These are phyloP conservation scores for Austroboletus niveus DNA, from an alignment of 1,284 basidiomycete genomes.

Conservation along the genomic window DNA sequence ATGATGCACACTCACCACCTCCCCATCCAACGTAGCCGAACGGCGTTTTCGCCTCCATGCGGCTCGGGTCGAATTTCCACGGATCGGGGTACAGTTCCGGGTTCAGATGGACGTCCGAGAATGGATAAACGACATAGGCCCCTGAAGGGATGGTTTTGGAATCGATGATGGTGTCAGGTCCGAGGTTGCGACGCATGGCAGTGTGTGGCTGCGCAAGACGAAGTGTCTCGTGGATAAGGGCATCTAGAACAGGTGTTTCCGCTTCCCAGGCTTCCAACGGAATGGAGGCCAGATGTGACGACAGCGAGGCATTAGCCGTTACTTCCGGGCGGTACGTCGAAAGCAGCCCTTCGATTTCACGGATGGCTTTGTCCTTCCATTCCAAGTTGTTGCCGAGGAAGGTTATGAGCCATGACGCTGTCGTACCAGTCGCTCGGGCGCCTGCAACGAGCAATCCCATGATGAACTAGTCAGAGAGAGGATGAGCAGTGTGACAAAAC, in stretches of 20 bases:
- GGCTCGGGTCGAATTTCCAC: slow-evolving; percentile 67
- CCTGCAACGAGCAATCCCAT: slow-evolving; percentile 76
- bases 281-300: slow-evolving; percentile 51
- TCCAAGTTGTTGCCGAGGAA: slow-evolving; percentile 63
- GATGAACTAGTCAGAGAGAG: slow-evolving; percentile 52
- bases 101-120: slow-evolving; percentile 73
- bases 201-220: slow-evolving; percentile 74
- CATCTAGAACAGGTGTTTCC: slow-evolving; percentile 64
- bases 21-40: slow-evolving; percentile 74
- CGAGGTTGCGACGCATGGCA: slow-evolving; percentile 73
- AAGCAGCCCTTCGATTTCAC: slow-evolving; percentile 62
- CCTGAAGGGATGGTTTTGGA: slow-evolving; percentile 65
- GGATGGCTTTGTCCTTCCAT: slow-evolving; percentile 55
- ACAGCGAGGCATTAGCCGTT: slow-evolving; percentile 34
- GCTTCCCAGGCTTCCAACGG: slow-evolving; percentile 69
- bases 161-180: slow-evolving; percentile 62
- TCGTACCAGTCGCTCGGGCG: slow-evolving; percentile 71
- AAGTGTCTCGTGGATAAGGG: slow-evolving; percentile 69
- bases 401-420: slow-evolving; percentile 71
- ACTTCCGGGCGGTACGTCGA: slow-evolving; percentile 39
- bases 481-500: slow-evolving; percentile 19
- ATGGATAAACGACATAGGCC: slow-evolving; percentile 72
- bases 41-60: slow-evolving; percentile 48
- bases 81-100: slow-evolving; percentile 67
- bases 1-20: slow-evolving; percentile 52